A percentile compares a stretch with the other conserved stretches of the same genome.
Evolutionary conservation across 78 protist species (phyloP).

Genomic region (Monocercomonoides exilis): DNA sequence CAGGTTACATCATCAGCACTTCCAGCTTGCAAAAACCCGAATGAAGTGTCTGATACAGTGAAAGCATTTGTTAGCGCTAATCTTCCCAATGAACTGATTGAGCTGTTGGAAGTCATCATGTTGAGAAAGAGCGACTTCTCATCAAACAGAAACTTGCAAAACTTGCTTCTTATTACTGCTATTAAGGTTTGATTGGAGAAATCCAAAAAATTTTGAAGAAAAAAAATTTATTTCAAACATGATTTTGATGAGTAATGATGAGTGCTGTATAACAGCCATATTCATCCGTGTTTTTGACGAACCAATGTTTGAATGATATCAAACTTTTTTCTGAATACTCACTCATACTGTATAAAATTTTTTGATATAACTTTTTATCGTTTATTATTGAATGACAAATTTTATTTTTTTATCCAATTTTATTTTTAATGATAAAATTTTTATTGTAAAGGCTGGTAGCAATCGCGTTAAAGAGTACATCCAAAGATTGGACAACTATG

Average conservation of each 20-base stretch:
- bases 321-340: too few species aligned
- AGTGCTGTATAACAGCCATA: too few species aligned
- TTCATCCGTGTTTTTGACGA: too few species aligned
- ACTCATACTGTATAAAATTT: too few species aligned
- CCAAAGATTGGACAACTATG: slow-evolving; percentile 87
- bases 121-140: slow-evolving; percentile 75
- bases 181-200: slow-evolving; percentile 74
- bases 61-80: slow-evolving; percentile 93
- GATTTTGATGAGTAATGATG: too few species aligned
- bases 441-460: background rate
- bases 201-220: too few species aligned
- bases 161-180: slow-evolving; percentile 94
- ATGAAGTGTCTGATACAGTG: slow-evolving; percentile 89
- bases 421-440: too few species aligned
- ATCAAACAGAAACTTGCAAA: slow-evolving; percentile 87
- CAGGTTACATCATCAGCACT: slow-evolving; percentile 92
- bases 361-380: too few species aligned
- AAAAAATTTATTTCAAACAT: too few species aligned
- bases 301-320: too few species aligned
- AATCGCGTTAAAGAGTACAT: slow-evolving; percentile 87
- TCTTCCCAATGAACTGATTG: slow-evolving; percentile 94
- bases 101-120: slow-evolving; percentile 95
- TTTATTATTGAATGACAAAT: too few species aligned
- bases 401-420: too few species aligned
- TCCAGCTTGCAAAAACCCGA: slow-evolving; percentile 76